A percentile compares a stretch with the other conserved stretches of the same genome.
These are phyloP conservation scores for Tephrocybe sp. DNA, from an alignment of 768 basidiomycete species.

Conservation along the genomic window DNA sequence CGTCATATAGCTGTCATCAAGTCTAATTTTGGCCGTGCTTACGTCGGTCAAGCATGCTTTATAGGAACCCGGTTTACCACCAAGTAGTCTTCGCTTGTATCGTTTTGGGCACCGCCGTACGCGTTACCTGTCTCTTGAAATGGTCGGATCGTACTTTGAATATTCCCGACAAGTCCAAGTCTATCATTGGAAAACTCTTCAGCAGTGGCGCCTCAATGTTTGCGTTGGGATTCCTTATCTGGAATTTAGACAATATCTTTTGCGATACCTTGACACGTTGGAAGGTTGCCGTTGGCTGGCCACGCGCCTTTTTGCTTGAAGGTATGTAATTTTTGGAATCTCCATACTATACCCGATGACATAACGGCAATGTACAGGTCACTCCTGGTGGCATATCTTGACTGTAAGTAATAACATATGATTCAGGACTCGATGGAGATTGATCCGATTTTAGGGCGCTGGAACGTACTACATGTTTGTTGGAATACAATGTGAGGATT, in stretches of 20 bases:
- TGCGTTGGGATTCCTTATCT: constrained; percentile 64
- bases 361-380: constrained; percentile 37
- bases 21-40: constrained; percentile 3
- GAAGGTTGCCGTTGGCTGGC: constrained; percentile 63
- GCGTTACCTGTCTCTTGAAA: constrained; percentile 53
- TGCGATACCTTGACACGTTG: constrained; percentile 57
- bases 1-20: neutral
- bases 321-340: constrained; percentile 31
- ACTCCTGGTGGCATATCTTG: constrained; percentile 76
- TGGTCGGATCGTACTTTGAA: constrained; percentile 36
- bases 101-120: constrained; percentile 46
- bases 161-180: constrained; percentile 44
- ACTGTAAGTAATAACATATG: constrained; percentile 40
- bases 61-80: constrained; percentile 80
- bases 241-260: constrained; percentile 83
- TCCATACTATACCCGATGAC: neutral
- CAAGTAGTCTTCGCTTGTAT: constrained; percentile 70
- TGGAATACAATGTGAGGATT: constrained; percentile 48
- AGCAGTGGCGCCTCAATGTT: constrained; percentile 56
- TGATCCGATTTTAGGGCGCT: constrained; percentile 33
- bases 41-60: constrained; percentile 44
- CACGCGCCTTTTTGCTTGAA: constrained; percentile 64
- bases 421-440: neutral
- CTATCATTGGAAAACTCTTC: constrained; percentile 45
- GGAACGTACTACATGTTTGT: constrained; percentile 54